Evolutionary conservation across 2,329 filamentous ascomycete genomes (phyloP), one percentile per base, ranked within the genome.

Genomic region (Grosmannia penicillata): DNA sequence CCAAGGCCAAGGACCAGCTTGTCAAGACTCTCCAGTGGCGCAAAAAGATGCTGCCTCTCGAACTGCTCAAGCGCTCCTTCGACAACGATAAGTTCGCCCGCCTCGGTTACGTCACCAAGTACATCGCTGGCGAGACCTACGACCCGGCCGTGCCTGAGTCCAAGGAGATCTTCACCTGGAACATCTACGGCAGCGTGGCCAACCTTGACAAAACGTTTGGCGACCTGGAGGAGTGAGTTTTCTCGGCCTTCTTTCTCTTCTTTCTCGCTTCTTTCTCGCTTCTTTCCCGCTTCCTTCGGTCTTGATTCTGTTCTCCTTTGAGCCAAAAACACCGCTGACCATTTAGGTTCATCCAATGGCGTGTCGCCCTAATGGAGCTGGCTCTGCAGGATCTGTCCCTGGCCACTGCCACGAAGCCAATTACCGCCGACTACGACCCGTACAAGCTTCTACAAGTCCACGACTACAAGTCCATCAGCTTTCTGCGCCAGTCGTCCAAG

Each of bases 371-470:
- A 40, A 93, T 94, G 86, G 87, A 95, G 57, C 66, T 85, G 34
- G 82, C 83, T 4, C 66, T 95, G 33, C 70, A 75, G 45, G 76
- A 83, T 45, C 75, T 95, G 39, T 67, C 76, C 46, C 69, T 95
- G 45, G 55, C 68, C 17, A 66, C 72, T 21, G 82, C 83, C 37
- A 85, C 75, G 8, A 62, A 68, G 47, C 70, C 74, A 30, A 84
- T 87, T 51, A 76, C 80, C 3, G 78, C 84, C 40, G 78, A 75
- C 45, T 64, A 72, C 47, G 89, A 95, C 53, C 83, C 82, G 1
- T 93, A 94, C 62, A 83, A 89, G 59, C 86, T 93, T 65, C 72
- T 83, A 51, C 87, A 95, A 60, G 77, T 95, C 22, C 89, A 96
- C 61, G 89, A 96, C 65, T 95, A 95, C 66, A 74, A 82, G 49